Percentiles rank a stretch among this genome's conserved stretches.
These are phyloP conservation scores for Aspergillus versicolor DNA, from an alignment of 2,329 filamentous ascomycete genomes.

Conservation along the genomic window DNA sequence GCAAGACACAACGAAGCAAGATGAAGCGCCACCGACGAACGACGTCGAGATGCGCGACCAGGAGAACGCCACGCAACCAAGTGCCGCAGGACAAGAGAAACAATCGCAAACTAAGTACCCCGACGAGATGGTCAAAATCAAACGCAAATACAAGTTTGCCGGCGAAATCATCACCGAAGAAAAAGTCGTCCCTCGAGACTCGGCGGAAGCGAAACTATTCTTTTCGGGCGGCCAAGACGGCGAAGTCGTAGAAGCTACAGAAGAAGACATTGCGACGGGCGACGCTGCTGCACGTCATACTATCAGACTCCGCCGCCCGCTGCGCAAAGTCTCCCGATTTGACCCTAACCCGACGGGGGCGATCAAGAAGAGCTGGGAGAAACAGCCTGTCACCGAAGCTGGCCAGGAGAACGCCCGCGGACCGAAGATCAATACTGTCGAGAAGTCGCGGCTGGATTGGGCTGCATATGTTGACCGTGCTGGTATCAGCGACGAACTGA, in stretches of 20 bases:
- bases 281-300: constrained; percentile 15
- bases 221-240: constrained; percentile 43
- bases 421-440: constrained; percentile 65
- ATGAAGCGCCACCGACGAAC: constrained; percentile 11
- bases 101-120: constrained; percentile 14
- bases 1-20: constrained; percentile 17
- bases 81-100: constrained; percentile 5
- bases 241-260: constrained; percentile 28
- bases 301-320: constrained; percentile 37
- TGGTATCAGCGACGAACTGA: constrained; percentile 61
- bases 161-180: constrained; percentile 56
- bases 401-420: constrained; percentile 40
- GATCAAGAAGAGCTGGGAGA: constrained; percentile 47
- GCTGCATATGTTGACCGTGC: constrained; percentile 62
- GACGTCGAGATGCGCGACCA: constrained; percentile 18
- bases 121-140: constrained; percentile 55
- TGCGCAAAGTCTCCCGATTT: constrained; percentile 46
- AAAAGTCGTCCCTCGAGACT: constrained; percentile 53
- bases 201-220: constrained; percentile 56
- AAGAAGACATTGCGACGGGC: constrained; percentile 18
- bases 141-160: constrained; percentile 58
- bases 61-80: background rate
- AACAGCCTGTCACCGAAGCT: constrained; percentile 28
- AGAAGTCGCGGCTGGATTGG: constrained; percentile 67
- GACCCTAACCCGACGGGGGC: constrained; percentile 46